These are phyloP conservation scores for Suhomyces bokatorum DNA, from an alignment of 1,139 yeast species.

Conservation along the genomic window DNA sequence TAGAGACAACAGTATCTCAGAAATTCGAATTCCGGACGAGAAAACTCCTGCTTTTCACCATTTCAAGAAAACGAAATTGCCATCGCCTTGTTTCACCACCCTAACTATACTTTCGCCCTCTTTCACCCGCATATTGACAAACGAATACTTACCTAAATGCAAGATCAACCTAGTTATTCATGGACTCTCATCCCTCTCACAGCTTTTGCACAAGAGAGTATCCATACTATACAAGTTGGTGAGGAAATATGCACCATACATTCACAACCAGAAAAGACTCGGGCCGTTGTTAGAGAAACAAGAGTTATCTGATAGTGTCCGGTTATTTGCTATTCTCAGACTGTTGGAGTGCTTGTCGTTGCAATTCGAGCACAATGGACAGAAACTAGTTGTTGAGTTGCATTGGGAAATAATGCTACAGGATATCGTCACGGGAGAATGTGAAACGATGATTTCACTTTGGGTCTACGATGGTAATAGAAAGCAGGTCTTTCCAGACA, in stretches of 20 bases:
- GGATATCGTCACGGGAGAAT: constrained; percentile 28
- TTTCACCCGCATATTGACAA: constrained; percentile 19
- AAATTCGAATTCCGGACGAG: constrained; percentile 12
- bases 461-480: constrained; percentile 8
- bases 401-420: constrained; percentile 31
- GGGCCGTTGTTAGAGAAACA: constrained; percentile 11
- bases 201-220: constrained; percentile 24
- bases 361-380: constrained; percentile 4
- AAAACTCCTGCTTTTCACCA: neutral
- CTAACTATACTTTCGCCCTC: constrained; percentile 25
- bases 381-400: constrained; percentile 13
- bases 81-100: constrained; percentile 10
- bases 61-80: constrained; percentile 1
- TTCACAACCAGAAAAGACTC: constrained; percentile 10
- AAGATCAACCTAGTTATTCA: constrained; percentile 33
- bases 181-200: constrained; percentile 35
- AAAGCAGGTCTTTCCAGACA: constrained; percentile 10
- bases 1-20: constrained; percentile 19
- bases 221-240: constrained; percentile 23
- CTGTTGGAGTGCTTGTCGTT: constrained; percentile 23
- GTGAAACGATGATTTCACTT: constrained; percentile 25
- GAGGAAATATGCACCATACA: constrained; percentile 16
- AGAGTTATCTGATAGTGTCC: constrained; percentile 19
- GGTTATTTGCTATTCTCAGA: constrained; percentile 23
- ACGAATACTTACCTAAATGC: constrained; percentile 28